These are phyloP conservation scores for Artemisia annua DNA, from an alignment of 129 eudicot genomes.

Conservation along the genomic window DNA sequence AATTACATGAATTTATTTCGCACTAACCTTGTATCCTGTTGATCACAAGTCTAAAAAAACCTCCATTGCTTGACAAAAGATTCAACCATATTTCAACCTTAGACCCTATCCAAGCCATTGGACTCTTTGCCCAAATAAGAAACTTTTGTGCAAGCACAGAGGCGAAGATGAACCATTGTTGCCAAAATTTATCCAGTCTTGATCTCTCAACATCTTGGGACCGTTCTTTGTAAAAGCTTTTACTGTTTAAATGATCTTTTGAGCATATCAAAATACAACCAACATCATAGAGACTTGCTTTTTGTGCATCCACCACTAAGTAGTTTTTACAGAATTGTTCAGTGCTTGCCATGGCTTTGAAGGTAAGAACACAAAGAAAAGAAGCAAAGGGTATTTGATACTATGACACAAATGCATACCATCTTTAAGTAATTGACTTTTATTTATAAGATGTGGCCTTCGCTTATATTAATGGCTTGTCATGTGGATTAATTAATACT, in stretches of 20 bases:
- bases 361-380: constrained; percentile 31
- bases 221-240: constrained; percentile 31
- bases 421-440: constrained; percentile 18
- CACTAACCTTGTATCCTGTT: constrained; percentile 43
- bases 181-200: constrained; percentile 8
- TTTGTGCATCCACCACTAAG: constrained; percentile 48
- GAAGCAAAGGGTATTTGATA: constrained; percentile 1
- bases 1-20: neutral
- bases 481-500: too few relatives aligned
- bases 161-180: constrained; percentile 54
- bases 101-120: constrained; percentile 46
- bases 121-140: constrained; percentile 33
- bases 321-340: constrained; percentile 48
- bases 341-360: constrained; percentile 43
- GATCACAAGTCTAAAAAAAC: constrained; percentile 38
- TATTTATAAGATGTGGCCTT: neutral
- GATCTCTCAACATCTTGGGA: constrained; percentile 13
- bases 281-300: constrained; percentile 51
- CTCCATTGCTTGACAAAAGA: constrained; percentile 55
- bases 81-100: constrained; percentile 49
- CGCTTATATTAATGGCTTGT: too few relatives aligned
- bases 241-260: constrained; percentile 25
- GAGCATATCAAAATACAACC: constrained; percentile 38
- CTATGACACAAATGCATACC: neutral
- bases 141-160: constrained; percentile 52